Conservation (phyloP, 2,329 filamentous ascomycete genomes). For the Colletotrichum sojae region DNA sequence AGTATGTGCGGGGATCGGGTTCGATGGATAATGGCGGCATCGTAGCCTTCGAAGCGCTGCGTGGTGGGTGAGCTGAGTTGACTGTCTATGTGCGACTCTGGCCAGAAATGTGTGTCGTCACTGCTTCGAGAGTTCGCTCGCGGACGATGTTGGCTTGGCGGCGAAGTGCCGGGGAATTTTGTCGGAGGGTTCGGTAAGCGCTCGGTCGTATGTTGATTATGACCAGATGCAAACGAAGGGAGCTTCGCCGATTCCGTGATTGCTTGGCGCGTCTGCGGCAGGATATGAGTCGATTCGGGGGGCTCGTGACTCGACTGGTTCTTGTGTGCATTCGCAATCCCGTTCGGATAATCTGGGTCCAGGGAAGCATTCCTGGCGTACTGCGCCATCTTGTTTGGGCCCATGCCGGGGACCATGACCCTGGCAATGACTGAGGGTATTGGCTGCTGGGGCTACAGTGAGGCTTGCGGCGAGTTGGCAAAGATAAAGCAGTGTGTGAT, state of each 20-base stretch:
- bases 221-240: conserved; percentile 46
- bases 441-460: neutral
- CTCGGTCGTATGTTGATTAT: conserved; percentile 44
- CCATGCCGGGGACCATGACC: conserved; percentile 38
- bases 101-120: conserved; percentile 42
- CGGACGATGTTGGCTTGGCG: conserved; percentile 40
- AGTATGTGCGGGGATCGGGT: conserved; percentile 27
- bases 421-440: neutral
- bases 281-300: neutral
- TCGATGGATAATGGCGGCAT: conserved; percentile 29
- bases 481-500: too few relatives aligned
- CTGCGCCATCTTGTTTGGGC: conserved; percentile 36
- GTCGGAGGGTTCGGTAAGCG: conserved; percentile 41
- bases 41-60: conserved; percentile 31
- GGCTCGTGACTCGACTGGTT: conserved; percentile 18
- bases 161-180: conserved; percentile 44
- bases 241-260: conserved; percentile 53
- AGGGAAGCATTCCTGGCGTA: conserved; percentile 38
- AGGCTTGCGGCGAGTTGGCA: neutral
- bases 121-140: conserved; percentile 48
- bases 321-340: conserved; percentile 1
- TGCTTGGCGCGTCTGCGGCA: conserved; percentile 46
- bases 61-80: conserved; percentile 39
- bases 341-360: conserved; percentile 21
- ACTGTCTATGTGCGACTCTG: conserved; percentile 38